Conservation (phyloP, 306 rosid species). For the Prunus mira region DNA sequence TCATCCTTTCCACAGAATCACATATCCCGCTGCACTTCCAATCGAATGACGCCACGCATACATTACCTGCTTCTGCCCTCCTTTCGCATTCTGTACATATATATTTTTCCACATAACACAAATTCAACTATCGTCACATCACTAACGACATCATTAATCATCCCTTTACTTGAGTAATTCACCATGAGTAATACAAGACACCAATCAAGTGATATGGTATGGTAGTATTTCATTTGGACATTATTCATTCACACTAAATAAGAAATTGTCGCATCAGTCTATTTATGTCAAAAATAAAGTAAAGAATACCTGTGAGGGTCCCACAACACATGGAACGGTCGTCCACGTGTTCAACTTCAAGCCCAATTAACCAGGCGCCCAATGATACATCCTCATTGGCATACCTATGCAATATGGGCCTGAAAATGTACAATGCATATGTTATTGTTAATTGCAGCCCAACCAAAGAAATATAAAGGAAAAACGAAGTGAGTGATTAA, state of each 20-base stretch:
- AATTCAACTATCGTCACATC: too few relatives aligned
- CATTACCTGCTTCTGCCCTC: slow-evolving; percentile 65
- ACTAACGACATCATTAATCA: too few relatives aligned
- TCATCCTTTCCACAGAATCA: slow-evolving; percentile 76
- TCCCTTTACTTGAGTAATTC: too few relatives aligned
- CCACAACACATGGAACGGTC: slow-evolving; percentile 93
- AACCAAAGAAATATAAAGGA: neutral
- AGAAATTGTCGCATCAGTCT: too few relatives aligned
- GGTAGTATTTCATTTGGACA: too few relatives aligned
- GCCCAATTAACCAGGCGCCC: slow-evolving; percentile 84
- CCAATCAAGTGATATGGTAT: too few relatives aligned
- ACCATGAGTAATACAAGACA: too few relatives aligned
- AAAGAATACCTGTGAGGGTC: slow-evolving; percentile 62
- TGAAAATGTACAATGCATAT: slow-evolving; percentile 5
- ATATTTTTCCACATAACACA: neutral
- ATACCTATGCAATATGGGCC: slow-evolving; percentile 79
- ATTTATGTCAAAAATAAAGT: too few relatives aligned
- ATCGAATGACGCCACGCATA: slow-evolving; percentile 87
- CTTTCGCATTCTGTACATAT: slow-evolving; percentile 55
- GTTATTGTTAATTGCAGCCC: neutral
- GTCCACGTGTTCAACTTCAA: slow-evolving; percentile 73
- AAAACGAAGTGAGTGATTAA: neutral
- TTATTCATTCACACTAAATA: too few relatives aligned
- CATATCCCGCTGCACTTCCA: slow-evolving; percentile 95
- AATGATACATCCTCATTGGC: slow-evolving; percentile 92